A percentile compares a stretch with the other conserved stretches of the same genome.
Evolutionary conservation across 805 yeast species (phyloP).

Genomic region (Kazachstania viticola): DNA sequence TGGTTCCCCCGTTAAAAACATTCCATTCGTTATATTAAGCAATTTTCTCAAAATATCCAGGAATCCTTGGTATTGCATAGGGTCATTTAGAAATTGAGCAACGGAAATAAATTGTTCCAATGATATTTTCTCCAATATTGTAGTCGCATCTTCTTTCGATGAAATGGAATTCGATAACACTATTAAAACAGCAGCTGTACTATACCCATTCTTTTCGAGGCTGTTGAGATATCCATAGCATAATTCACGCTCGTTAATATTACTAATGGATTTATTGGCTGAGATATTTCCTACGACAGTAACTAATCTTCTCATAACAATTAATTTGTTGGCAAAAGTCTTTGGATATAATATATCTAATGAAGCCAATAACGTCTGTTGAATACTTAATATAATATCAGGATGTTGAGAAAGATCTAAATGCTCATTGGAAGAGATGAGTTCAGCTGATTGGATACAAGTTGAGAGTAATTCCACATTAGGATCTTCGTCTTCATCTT

Average conservation of each 20-base stretch:
- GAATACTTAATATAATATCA: conserved; percentile 6
- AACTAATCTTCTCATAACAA: conserved; percentile 22
- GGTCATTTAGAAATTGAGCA: conserved; percentile 15
- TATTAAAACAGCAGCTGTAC: conserved; percentile 16
- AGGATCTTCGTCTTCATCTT: conserved; percentile 14
- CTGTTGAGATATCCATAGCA: conserved; percentile 8
- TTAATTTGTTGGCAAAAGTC: conserved; percentile 19
- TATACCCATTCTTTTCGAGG: conserved; percentile 12
- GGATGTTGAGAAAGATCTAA: conserved; percentile 6
- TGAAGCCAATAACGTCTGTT: conserved; percentile 9
- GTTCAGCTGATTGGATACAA: conserved; percentile 14
- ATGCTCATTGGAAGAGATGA: conserved; percentile 8
- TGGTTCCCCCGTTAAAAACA: conserved; percentile 11
- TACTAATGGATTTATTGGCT: conserved; percentile 13
- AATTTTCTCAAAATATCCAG: conserved; percentile 21
- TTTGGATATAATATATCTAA: conserved; percentile 10
- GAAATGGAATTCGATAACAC: conserved; percentile 19
- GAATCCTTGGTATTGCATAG: conserved; percentile 25
- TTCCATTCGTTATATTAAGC: conserved; percentile 13
- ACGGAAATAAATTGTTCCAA: conserved; percentile 8
- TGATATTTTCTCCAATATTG: conserved; percentile 6
- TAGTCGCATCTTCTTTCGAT: conserved; percentile 13
- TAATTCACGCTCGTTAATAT: conserved; percentile 11
- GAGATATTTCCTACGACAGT: conserved; percentile 21
- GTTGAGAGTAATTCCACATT: conserved; percentile 13